Base-by-base conservation (phyloP, 805 yeast genomes). In the Yarrowia bubula region DNA sequence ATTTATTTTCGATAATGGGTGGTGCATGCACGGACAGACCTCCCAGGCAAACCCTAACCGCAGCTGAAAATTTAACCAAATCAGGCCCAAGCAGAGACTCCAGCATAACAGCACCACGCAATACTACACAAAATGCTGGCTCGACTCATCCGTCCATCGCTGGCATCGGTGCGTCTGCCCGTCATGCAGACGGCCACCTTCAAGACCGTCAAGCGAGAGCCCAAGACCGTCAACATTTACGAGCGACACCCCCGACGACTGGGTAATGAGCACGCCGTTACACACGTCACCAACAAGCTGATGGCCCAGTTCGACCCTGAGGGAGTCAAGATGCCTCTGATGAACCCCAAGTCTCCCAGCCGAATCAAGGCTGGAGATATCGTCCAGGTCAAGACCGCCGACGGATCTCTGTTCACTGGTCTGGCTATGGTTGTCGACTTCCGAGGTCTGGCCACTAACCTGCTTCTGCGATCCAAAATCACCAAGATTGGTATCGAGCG, bases 401-500 rank as follows among this genome's bases (percentile, higher is more conserved):
- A 84, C 70, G 75, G 77, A 14, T 80, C 84, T 65, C 75, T 84
- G 68, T 87, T 90, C 68, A 80, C 85, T 22, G 99, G 98, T 5
- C 87, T 87, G 74, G 84, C 92, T 1, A 77, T 93, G 64, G 92
- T 89, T 64, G 81, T 92, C 65, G 88, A 88, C 72, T 83, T 92
- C 73, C 81, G 85, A 68, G 86, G 85, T 43, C 77, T 89, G 48
- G 91, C 89, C 50, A 83, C 96, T 15, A 87, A 89, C 67, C 77
- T 93, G n/a, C 78, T 90, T 65, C 75, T 93, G 68, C 86, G 99
- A 80, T 90, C 92, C 74, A 90, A 88, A 73, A 80, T 90, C 70
- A 82, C 87, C 68, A 89, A 88, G 70, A 77, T 90, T n/a, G 96
- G 96, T 65, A 93, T 90, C 58, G 98, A 93, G 73, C 78, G 87